Percentiles rank a stretch among this genome's conserved stretches.
phyloP scores from a whole-genome alignment of 495 filamentous ascomycete genomes.

The Penicillium paxilli region DNA sequence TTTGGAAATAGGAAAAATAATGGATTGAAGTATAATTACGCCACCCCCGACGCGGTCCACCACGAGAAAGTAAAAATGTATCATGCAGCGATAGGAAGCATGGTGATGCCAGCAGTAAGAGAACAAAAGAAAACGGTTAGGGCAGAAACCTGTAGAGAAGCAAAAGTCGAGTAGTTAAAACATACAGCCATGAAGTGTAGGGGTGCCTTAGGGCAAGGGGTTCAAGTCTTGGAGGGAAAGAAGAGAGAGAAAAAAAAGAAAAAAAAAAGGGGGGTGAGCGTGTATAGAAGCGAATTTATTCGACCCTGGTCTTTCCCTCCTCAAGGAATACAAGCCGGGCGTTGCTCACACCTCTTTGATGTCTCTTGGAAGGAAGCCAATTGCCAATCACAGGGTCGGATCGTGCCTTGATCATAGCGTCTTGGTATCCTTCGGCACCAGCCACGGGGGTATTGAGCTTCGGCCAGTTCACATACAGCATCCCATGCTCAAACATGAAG shows the following conservation, averaged over 20 bases:
- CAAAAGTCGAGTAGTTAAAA: slow-evolving; percentile 19
- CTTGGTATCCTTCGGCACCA: slow-evolving; percentile 85
- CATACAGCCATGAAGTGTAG: slow-evolving; percentile 25
- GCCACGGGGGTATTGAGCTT: slow-evolving; percentile 85
- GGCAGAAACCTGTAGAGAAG: slow-evolving; percentile 3
- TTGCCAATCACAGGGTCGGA: slow-evolving; percentile 75
- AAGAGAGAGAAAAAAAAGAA: background rate
- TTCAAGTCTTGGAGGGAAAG: background rate
- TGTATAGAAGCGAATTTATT: slow-evolving; percentile 44
- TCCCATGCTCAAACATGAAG: slow-evolving; percentile 80
- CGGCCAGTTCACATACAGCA: slow-evolving; percentile 97
- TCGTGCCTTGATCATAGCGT: slow-evolving; percentile 73
- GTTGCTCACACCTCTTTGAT: slow-evolving; percentile 77
- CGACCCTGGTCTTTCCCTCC: slow-evolving; percentile 96
- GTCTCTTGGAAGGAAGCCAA: slow-evolving; percentile 59
- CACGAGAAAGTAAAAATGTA: background rate
- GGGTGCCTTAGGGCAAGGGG: background rate
- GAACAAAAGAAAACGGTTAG: slow-evolving; percentile 14
- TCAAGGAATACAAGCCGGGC: slow-evolving; percentile 78
- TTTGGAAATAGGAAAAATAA: background rate
- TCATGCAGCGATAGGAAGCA: slow-evolving; percentile 1
- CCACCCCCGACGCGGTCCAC: slow-evolving; percentile 8
- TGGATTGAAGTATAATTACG: background rate
- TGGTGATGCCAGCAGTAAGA: slow-evolving; percentile 3
- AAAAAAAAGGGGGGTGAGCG: background rate